Evolutionary conservation across 805 yeast species (phyloP).

Genomic region (Candida michaelii): DNA sequence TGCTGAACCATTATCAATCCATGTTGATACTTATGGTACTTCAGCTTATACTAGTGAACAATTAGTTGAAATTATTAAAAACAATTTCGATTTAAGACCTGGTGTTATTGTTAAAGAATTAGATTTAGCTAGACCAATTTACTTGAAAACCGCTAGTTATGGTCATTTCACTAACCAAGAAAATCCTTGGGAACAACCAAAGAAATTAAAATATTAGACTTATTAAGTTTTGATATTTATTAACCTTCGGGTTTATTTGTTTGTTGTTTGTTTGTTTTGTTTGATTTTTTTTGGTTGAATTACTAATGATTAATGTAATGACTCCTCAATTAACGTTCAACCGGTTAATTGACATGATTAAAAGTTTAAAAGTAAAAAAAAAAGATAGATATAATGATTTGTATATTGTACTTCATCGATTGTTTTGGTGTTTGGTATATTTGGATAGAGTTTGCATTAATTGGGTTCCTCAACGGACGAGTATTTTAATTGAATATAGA

Average conservation of each 20-base stretch:
- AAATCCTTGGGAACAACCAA: conserved; percentile 98
- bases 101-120: conserved; percentile 97
- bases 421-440: conserved; percentile 16
- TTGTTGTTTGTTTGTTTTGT: conserved; percentile 4
- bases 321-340: conserved; percentile 46
- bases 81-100: conserved; percentile 98
- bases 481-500: conserved; percentile 21
- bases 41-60: conserved; percentile 85
- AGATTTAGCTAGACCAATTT: conserved; percentile 98
- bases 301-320: conserved; percentile 45
- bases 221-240: neutral
- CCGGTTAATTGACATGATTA: conserved; percentile 36
- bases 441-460: conserved; percentile 46
- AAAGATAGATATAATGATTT: conserved; percentile 6
- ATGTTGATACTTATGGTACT: conserved; percentile 98
- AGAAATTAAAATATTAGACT: conserved; percentile 60
- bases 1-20: conserved; percentile 97
- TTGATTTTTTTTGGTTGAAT: conserved; percentile 12
- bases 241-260: conserved; percentile 3
- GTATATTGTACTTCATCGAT: conserved; percentile 12
- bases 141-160: conserved; percentile 97
- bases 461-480: conserved; percentile 55
- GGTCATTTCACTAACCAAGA: conserved; percentile 99
- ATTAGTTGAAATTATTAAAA: conserved; percentile 85
- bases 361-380: conserved; percentile 9